A percentile compares a stretch with the other conserved stretches of the same genome.
Conservation (phyloP, 164 flowering plant genomes). For the Vitis vinifera region ASM3070453v1 NC_081805.1:27410001-27410500, state of each 20-base stretch:
- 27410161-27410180: slow-evolving; percentile 74
- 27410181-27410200: slow-evolving; percentile 77
- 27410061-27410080: slow-evolving; percentile 92
- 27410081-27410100: slow-evolving; percentile 89
- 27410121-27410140: slow-evolving; percentile 93
- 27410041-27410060: slow-evolving; percentile 96
- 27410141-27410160: slow-evolving; percentile 52
- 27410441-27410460: too few relatives aligned
- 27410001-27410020: slow-evolving; percentile 98
- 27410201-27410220: slow-evolving; percentile 84
- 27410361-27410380: slow-evolving; percentile 89
- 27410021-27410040: slow-evolving; percentile 97
- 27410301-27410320: slow-evolving; percentile 91
- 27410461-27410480: too few relatives aligned
- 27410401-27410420: slow-evolving; percentile 92
- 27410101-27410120: slow-evolving; percentile 90
- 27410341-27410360: slow-evolving; percentile 93
- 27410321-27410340: slow-evolving; percentile 92
- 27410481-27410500: too few relatives aligned
- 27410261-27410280: slow-evolving; percentile 95
- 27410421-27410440: slow-evolving; percentile 78
- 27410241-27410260: slow-evolving; percentile 89
- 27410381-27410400: slow-evolving; percentile 90
- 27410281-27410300: slow-evolving; percentile 94
- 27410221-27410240: slow-evolving; percentile 92